Evolutionary conservation across 2,329 filamentous ascomycete genomes (phyloP).

Genomic region (Diaporthe citrichinensis): DNA sequence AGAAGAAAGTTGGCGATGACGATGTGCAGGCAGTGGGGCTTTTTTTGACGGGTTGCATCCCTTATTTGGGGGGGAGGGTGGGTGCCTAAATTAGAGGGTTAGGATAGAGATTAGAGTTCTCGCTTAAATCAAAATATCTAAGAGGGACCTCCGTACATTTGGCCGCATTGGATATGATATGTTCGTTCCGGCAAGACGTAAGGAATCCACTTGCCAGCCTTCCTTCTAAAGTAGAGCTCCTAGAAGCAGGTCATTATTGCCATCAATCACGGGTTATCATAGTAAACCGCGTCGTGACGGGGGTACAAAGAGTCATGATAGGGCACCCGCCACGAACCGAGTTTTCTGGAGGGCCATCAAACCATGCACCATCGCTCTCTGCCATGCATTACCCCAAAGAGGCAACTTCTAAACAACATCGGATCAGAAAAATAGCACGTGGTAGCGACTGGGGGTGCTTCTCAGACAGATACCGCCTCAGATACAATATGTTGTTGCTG

Average conservation of each 20-base stretch:
- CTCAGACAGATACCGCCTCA: conserved; percentile 22
- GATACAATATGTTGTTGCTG: conserved; percentile 5
- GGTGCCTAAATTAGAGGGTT: too few relatives aligned
- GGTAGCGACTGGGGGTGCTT: not conserved
- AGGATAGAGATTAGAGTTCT: too few relatives aligned
- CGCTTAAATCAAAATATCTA: too few relatives aligned
- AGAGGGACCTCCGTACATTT: too few relatives aligned
- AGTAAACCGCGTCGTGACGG: not conserved
- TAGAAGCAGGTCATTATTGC: not conserved
- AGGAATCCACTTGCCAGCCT: too few relatives aligned
- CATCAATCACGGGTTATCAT: not conserved
- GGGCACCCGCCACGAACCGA: not conserved
- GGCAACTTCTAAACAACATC: conserved; percentile 3
- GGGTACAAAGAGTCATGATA: not conserved
- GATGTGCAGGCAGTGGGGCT: too few relatives aligned
- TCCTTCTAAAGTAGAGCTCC: not conserved
- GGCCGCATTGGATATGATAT: not conserved
- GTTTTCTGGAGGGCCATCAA: not conserved
- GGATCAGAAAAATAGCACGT: not conserved
- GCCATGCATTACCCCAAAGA: not conserved
- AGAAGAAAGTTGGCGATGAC: too few relatives aligned
- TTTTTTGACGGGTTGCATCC: too few relatives aligned
- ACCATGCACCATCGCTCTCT: not conserved
- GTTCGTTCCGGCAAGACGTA: not conserved
- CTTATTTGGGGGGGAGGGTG: too few relatives aligned